A percentile compares a stretch with the other conserved stretches of the same genome.
These are phyloP conservation scores for Plicaturopsis crispa DNA, from an alignment of 768 basidiomycete species.

Conservation along the genomic window DNA sequence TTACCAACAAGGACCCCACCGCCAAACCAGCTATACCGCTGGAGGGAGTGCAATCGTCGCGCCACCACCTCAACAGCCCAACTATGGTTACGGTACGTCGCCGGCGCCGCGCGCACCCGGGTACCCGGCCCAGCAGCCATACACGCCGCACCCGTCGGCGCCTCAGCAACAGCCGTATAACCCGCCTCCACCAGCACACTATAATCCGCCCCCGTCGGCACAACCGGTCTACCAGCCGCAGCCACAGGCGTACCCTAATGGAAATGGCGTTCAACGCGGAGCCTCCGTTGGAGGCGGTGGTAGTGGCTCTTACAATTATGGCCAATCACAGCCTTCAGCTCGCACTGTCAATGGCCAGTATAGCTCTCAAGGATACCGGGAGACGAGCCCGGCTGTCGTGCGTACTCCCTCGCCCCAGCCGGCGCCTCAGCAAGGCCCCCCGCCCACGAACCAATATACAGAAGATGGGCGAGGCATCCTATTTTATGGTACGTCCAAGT, in stretches of 20 bases:
- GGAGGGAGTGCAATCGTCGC: conserved; percentile 15
- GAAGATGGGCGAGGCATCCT: conserved; percentile 78
- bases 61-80: conserved; percentile 25
- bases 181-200: conserved; percentile 4
- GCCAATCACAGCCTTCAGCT: too few relatives aligned
- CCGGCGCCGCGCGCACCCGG: conserved; percentile 33
- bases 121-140: conserved; percentile 26
- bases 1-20: conserved; percentile 23
- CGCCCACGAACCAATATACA: conserved; percentile 70
- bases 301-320: too few relatives aligned
- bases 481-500: conserved; percentile 69
- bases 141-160: conserved; percentile 10
- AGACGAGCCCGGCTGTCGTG: too few relatives aligned
- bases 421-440: conserved; percentile 24
- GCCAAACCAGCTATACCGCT: conserved; percentile 27
- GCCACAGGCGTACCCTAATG: conserved; percentile 27
- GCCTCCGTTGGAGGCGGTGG: background rate
- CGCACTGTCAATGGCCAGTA: too few relatives aligned
- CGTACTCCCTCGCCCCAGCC: conserved; percentile 48
- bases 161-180: conserved; percentile 18
- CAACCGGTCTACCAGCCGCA: conserved; percentile 16
- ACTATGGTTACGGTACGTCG: conserved; percentile 29
- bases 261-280: conserved; percentile 19
- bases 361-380: too few relatives aligned
- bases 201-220: conserved; percentile 10